A percentile compares a stretch with the other conserved stretches of the same genome.
These are phyloP conservation scores for Mesostigma viride DNA, from an alignment of 139 green algal species.

Conservation along the genomic window DNA sequence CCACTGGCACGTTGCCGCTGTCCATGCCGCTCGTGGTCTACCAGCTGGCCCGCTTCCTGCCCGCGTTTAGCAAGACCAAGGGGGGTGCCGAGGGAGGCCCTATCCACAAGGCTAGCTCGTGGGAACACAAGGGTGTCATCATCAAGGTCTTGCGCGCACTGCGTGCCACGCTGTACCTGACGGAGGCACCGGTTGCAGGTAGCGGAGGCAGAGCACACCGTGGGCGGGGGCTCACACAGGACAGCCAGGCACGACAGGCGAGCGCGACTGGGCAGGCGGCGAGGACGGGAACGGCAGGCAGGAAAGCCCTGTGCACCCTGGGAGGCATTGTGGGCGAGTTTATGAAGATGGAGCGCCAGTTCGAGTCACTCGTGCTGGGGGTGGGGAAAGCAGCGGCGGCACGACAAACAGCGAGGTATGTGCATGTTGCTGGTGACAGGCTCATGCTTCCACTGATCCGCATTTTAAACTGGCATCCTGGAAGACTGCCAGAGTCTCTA, in stretches of 20 bases:
- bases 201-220: no score
- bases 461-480: no score
- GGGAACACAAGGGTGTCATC: background rate
- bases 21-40: background rate
- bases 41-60: background rate
- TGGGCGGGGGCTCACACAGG: no score
- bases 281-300: slow-evolving; percentile 3
- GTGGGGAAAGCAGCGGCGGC: background rate
- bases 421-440: no score
- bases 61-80: no score
- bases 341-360: background rate
- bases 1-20: background rate
- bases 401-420: no score
- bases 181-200: no score
- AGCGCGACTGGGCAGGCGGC: no score
- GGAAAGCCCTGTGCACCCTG: background rate
- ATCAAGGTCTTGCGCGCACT: background rate
- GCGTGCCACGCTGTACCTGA: slow-evolving; percentile 9
- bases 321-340: background rate
- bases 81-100: no score
- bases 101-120: background rate
- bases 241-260: no score
- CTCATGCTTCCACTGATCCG: no score
- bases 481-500: no score
- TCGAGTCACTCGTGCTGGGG: background rate